Evolutionary conservation across 768 basidiomycete species (phyloP), one percentile per base, ranked within the genome.

Genomic region (Podaxis sp.): DNA sequence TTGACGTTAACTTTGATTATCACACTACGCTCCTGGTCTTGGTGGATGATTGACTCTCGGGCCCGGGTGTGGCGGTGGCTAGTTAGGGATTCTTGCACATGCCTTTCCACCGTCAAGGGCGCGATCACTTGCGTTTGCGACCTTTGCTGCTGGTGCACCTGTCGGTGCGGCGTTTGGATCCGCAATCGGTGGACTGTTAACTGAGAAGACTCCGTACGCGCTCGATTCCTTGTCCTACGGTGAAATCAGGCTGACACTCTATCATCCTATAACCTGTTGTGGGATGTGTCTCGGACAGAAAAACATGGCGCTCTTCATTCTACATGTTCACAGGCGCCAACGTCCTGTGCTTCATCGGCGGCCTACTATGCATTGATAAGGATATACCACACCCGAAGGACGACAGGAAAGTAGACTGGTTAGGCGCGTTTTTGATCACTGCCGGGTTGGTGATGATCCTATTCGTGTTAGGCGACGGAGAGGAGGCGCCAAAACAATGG

Each of bases 61-160:
- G 19, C n/a, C 3, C 1, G 40, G 40, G 15, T 46, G 6, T 46
- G 44, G 19, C 2, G 13, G 15, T 6, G n/a, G n/a, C 15, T 64
- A 92, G 86, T 71, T 95, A 2, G 94, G 95, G 0, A 95, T 93
- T 61, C 80, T 96, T 36, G 94, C 95, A 0, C 82, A 89, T 54
- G 77, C 86, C 0, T 96, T 96, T 71, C 88, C 89, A 2, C 88
- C 88, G 0, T 77, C 76, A 1, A 76, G 78, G 12, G 81, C 87
- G 0, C 84, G 95, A 13, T 85, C 90, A 1, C 73, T 86, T 0
- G 95, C 93, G 0, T 96, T 96, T 65, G 85, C 95, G 0, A 87
- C 88, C 0, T 96, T 95, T 66, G 81, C 89, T 0, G 92, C 93
- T 0, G 95, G 95, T 28, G 92, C 90, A 0, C 93, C 95, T 0